phyloP scores from a whole-genome alignment of 495 filamentous ascomycete genomes.

The Podospora conica region DNA sequence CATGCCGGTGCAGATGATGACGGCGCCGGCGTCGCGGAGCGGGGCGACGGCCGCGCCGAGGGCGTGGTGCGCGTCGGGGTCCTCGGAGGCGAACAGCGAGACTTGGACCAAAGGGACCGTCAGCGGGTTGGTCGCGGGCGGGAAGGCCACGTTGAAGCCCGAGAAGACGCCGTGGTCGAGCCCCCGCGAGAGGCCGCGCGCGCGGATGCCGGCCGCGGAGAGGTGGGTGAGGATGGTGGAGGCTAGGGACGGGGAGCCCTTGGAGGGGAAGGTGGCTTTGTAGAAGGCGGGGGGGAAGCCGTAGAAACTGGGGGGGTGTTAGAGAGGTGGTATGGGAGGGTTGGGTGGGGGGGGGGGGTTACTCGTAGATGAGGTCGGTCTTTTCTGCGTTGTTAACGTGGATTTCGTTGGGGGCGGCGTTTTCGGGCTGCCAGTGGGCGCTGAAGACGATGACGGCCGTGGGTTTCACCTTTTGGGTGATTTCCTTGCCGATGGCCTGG shows the following conservation, averaged over 20 bases:
- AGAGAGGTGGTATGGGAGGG: not conserved
- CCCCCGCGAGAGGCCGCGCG: slow-evolving; percentile 58
- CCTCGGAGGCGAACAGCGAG: slow-evolving; percentile 63
- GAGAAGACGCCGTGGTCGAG: slow-evolving; percentile 81
- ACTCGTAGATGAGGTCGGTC: slow-evolving; percentile 79
- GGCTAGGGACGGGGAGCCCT: slow-evolving; percentile 60
- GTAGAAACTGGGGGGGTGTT: slow-evolving; percentile 53
- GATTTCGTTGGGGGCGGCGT: slow-evolving; percentile 43
- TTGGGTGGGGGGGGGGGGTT: slow-evolving; percentile 23
- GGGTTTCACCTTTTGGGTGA: slow-evolving; percentile 72
- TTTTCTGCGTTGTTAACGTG: slow-evolving; percentile 66
- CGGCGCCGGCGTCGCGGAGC: slow-evolving; percentile 65
- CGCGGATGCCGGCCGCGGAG: slow-evolving; percentile 54
- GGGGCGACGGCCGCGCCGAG: slow-evolving; percentile 62
- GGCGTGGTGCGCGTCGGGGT: slow-evolving; percentile 62
- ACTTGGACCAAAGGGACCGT: slow-evolving; percentile 77
- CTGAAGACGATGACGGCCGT: slow-evolving; percentile 81
- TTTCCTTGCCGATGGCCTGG: slow-evolving; percentile 64
- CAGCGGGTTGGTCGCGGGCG: slow-evolving; percentile 66
- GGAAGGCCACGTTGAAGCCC: slow-evolving; percentile 65
- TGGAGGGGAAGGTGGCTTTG: slow-evolving; percentile 62
- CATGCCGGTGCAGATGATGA: slow-evolving; percentile 79
- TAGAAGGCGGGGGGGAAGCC: slow-evolving; percentile 62
- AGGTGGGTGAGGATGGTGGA: slow-evolving; percentile 57
- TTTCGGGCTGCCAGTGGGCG: slow-evolving; percentile 72